Percentiles rank a stretch among this genome's conserved stretches.
These are phyloP conservation scores for Crithidia mellificae DNA, from an alignment of 208 protist species.

Conservation along the genomic window DNA sequence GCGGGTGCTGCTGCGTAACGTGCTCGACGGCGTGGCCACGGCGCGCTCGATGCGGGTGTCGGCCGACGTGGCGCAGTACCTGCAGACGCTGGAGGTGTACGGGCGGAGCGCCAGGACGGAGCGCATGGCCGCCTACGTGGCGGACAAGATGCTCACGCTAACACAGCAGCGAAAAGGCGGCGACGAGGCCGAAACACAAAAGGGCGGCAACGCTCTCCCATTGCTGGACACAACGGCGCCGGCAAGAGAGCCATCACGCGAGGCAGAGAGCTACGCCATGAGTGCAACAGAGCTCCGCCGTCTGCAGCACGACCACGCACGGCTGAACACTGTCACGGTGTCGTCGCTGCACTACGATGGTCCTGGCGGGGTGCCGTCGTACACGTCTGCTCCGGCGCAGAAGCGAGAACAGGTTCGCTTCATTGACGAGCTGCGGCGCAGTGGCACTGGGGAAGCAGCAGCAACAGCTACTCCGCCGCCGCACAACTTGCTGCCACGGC, in stretches of 20 bases:
- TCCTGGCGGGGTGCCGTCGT: slow-evolving; percentile 61
- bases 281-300: slow-evolving; percentile 13
- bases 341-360: slow-evolving; percentile 60
- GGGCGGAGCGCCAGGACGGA: slow-evolving; percentile 68
- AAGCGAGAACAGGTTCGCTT: slow-evolving; percentile 81
- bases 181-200: neutral
- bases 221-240: neutral
- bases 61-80: slow-evolving; percentile 51
- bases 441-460: neutral
- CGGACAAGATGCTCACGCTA: slow-evolving; percentile 44
- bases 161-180: neutral
- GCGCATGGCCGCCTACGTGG: slow-evolving; percentile 59
- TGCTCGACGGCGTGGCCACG: slow-evolving; percentile 79
- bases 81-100: slow-evolving; percentile 81
- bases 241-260: neutral
- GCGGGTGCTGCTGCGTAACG: slow-evolving; percentile 67
- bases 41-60: slow-evolving; percentile 53
- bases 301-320: slow-evolving; percentile 33
- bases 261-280: slow-evolving; percentile 14
- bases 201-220: neutral
- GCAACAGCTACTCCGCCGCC: neutral
- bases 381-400: slow-evolving; percentile 65
- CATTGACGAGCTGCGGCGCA: slow-evolving; percentile 57
- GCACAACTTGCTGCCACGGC: neutral
- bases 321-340: slow-evolving; percentile 52